phyloP scores from a whole-genome alignment of 768 basidiomycete species.

The Boletus edulis region DNA sequence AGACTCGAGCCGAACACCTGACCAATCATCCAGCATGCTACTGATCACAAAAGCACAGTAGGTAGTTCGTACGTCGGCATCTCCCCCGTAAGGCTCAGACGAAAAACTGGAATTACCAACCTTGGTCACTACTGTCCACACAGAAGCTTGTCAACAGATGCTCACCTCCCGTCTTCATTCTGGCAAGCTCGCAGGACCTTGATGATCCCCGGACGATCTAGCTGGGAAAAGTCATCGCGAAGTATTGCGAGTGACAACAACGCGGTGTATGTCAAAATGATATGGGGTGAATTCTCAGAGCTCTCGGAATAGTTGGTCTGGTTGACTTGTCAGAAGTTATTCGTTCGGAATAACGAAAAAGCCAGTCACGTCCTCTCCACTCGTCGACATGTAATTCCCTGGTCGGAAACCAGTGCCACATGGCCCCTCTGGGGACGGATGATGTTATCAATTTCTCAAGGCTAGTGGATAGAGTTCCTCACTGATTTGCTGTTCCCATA shows the following conservation, averaged over 20 bases:
- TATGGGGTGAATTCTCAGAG: slow-evolving; percentile 66
- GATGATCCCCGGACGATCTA: slow-evolving; percentile 70
- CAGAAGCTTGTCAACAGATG: slow-evolving; percentile 8
- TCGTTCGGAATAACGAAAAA: neutral
- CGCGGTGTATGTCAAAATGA: slow-evolving; percentile 94
- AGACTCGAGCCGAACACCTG: slow-evolving; percentile 57
- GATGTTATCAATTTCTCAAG: neutral
- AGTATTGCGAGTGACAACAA: slow-evolving; percentile 80
- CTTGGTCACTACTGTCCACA: neutral
- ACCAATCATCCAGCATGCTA: slow-evolving; percentile 78
- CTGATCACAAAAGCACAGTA: slow-evolving; percentile 89
- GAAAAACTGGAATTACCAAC: slow-evolving; percentile 53
- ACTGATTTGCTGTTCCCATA: slow-evolving; percentile 87
- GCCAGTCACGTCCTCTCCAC: slow-evolving; percentile 14
- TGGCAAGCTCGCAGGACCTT: slow-evolving; percentile 72
- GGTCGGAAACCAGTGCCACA: slow-evolving; percentile 73
- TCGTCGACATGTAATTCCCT: slow-evolving; percentile 64
- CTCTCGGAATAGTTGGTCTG: slow-evolving; percentile 39
- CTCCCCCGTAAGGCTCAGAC: slow-evolving; percentile 61
- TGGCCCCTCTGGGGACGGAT: slow-evolving; percentile 42
- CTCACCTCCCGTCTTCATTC: slow-evolving; percentile 77
- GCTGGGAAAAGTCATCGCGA: slow-evolving; percentile 73
- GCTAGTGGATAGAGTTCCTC: slow-evolving; percentile 6
- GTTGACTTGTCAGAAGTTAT: slow-evolving; percentile 10
- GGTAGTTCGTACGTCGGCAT: slow-evolving; percentile 78